Conservation (phyloP, 768 basidiomycete species). For the Rhizopogon vinicolor region DNA sequence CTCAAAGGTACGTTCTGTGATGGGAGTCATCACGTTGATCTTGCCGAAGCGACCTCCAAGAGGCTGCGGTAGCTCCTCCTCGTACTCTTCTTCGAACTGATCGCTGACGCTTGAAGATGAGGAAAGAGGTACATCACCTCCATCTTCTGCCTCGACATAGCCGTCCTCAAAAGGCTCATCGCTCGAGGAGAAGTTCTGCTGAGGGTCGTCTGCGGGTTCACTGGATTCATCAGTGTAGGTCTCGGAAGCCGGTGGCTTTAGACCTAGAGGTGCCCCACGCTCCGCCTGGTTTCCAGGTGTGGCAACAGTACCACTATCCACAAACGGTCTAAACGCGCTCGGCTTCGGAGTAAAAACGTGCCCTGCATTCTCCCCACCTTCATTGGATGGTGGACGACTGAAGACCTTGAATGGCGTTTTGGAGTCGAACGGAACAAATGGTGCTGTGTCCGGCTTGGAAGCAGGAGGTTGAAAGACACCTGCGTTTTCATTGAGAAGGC, state of each 20-base stretch:
- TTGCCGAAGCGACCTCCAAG: slow-evolving; percentile 73
- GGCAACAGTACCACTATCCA: slow-evolving; percentile 15
- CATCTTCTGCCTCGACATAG: slow-evolving; percentile 20
- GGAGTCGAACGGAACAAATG: slow-evolving; percentile 39
- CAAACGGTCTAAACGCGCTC: slow-evolving; percentile 34
- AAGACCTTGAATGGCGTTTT: slow-evolving; percentile 57
- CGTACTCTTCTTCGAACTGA: slow-evolving; percentile 21
- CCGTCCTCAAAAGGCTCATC: slow-evolving; percentile 30
- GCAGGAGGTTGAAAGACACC: slow-evolving; percentile 4
- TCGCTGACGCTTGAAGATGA: slow-evolving; percentile 19
- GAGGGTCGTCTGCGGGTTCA: slow-evolving; percentile 13
- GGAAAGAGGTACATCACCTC: slow-evolving; percentile 19
- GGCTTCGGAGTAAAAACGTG: slow-evolving; percentile 44
- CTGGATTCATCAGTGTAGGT: slow-evolving; percentile 29
- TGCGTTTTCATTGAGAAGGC: slow-evolving; percentile 14
- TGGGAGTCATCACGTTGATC: slow-evolving; percentile 96
- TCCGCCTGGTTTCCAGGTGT: slow-evolving; percentile 6
- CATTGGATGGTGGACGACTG: slow-evolving; percentile 50
- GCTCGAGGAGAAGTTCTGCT: slow-evolving; percentile 26
- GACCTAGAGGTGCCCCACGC: slow-evolving; percentile 11
- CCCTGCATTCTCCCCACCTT: slow-evolving; percentile 35
- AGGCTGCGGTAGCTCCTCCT: slow-evolving; percentile 35
- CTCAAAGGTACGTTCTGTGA: slow-evolving; percentile 92
- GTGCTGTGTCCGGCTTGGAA: slow-evolving; percentile 20
- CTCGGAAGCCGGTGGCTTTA: slow-evolving; percentile 14